Conservation (phyloP, 257 asterid species). For the Cinchona pubescens region DNA sequence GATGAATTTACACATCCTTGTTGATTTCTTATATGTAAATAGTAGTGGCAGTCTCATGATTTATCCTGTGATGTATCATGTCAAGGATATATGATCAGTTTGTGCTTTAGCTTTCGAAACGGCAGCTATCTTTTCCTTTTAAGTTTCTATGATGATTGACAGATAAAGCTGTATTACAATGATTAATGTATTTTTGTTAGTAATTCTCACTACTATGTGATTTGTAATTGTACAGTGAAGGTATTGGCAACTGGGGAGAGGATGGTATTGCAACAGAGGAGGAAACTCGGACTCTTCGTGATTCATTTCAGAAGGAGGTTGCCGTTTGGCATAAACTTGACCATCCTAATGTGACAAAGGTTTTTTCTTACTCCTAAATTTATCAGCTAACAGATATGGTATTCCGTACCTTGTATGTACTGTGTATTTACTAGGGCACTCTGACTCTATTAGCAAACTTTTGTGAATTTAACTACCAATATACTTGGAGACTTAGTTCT, state of each 20-base stretch:
- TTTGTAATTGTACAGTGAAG: conserved; percentile 45
- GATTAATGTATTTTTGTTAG: not conserved
- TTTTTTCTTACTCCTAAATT: conserved; percentile 9
- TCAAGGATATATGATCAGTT: not conserved
- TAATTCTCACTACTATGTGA: conserved; percentile 13
- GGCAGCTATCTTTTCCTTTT: not conserved
- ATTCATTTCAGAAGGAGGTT: conserved; percentile 58
- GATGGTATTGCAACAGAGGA: conserved; percentile 58
- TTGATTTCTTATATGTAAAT: not conserved
- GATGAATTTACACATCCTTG: not conserved
- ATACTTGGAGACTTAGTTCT: not conserved
- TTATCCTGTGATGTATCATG: not conserved
- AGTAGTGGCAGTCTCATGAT: not conserved
- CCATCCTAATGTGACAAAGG: conserved; percentile 69
- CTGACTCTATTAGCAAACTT: not conserved
- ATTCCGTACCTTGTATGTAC: not conserved
- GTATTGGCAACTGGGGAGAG: conserved; percentile 73
- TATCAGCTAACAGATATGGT: not conserved
- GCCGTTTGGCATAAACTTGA: conserved; percentile 75
- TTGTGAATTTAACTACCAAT: not conserved
- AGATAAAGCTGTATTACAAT: not conserved
- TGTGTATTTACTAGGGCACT: not conserved
- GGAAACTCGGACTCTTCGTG: conserved; percentile 50
- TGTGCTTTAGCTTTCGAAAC: not conserved
- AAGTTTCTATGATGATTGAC: not conserved